Base-by-base conservation (phyloP, 495 filamentous ascomycete genomes). In the Aspergillus nanangensis region DNA sequence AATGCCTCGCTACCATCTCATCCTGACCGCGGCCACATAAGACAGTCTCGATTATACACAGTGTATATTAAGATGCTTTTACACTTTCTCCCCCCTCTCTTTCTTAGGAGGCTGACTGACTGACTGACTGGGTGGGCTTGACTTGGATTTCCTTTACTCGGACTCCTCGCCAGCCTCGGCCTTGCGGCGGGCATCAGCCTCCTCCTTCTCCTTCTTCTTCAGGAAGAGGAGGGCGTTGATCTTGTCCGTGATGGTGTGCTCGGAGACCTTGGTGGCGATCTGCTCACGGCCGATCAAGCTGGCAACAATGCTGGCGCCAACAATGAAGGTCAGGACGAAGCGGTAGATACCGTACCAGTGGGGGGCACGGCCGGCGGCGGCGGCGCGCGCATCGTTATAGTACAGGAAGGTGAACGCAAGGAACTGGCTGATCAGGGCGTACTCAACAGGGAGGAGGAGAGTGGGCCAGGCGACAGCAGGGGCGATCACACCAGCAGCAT, bases 391-490 rank as follows among this genome's bases (percentile, higher is more conserved):
- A 58, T 98, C 93, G 27, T 82, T 83, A 63, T 91, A 90, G 75
- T 97, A 98, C 45, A 97, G 80, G 51, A 85, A 78, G 44, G 81
- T 87, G 67, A 98, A 97, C 25, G 87, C 82, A 24, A 86, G 66
- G 74, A 97, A 97, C 67, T 98, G 93, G 8, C 80, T 73, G 52
- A 91, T 95, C 44, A 98, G 71, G 8, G 91, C 94, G 69, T 88
- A 88, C 69, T 96, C 86, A 31, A 87, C 66, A 9, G 93, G 88
- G 58, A 98, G 71, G 41, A 96, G 72, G 44, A 94, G 74, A 32
- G 92, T 96, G 4, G 94, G 92, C 94, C 94, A 97, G 27, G 94
- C 93, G 18, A 95, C 66, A 31, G 86, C 82, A 2, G 94, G 84
- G 10, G 90, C 87, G 42, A 88, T 50, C 15, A 96, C 81, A 51